Percentiles rank a stretch among this genome's conserved stretches.
Evolutionary conservation across 768 basidiomycete genomes (phyloP).

Genomic region (Gelatoporia subvermispora): DNA sequence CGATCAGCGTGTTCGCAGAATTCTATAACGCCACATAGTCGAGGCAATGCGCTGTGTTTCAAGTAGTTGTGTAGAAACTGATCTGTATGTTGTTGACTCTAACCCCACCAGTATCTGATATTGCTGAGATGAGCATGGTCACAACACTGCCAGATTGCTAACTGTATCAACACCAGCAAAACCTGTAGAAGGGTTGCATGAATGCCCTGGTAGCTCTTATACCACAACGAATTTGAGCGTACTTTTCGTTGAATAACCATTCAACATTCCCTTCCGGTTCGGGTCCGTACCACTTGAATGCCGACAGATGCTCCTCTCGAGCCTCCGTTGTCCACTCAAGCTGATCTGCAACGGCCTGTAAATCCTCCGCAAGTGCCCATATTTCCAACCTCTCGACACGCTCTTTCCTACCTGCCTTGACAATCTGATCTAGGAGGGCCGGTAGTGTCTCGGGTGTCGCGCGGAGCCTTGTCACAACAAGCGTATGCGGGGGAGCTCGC

Average conservation of each 20-base stretch:
- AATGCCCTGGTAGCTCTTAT: neutral
- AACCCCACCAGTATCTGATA: no score
- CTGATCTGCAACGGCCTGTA: slow-evolving; percentile 6
- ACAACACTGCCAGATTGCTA: no score
- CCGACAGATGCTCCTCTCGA: slow-evolving; percentile 12
- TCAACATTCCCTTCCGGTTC: slow-evolving; percentile 9
- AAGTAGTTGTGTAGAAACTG: no score
- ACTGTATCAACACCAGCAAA: slow-evolving; percentile 8
- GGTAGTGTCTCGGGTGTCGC: slow-evolving; percentile 11
- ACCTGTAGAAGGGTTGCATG: slow-evolving; percentile 1
- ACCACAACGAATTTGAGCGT: neutral
- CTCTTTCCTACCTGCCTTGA: slow-evolving; percentile 6
- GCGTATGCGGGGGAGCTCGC: slow-evolving; percentile 1
- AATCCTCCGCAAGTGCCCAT: slow-evolving; percentile 6
- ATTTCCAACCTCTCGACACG: slow-evolving; percentile 12
- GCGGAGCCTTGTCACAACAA: slow-evolving; percentile 12
- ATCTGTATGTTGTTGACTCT: no score
- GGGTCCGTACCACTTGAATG: slow-evolving; percentile 15
- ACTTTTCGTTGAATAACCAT: slow-evolving; percentile 17
- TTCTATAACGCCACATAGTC: slow-evolving; percentile 4
- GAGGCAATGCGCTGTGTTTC: no score
- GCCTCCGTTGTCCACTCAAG: slow-evolving; percentile 7
- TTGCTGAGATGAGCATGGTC: no score
- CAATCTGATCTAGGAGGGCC: slow-evolving; percentile 5
- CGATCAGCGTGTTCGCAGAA: slow-evolving; percentile 13